Conservation (phyloP, 2,329 filamentous ascomycete genomes). For the Hypoxylon sp. region DNA sequence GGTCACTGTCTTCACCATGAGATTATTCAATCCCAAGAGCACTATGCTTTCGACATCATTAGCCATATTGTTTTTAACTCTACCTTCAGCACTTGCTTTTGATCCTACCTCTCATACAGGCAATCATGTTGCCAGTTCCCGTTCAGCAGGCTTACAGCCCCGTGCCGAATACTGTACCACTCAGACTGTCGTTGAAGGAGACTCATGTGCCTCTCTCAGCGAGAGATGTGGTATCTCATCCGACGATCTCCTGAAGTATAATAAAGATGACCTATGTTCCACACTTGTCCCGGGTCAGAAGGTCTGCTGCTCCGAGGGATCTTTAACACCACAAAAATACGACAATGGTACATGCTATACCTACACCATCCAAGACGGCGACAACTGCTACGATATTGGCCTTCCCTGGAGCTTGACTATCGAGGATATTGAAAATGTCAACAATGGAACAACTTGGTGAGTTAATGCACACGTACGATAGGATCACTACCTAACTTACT, state of each 20-base stretch:
- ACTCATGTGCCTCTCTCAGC: slow-evolving; percentile 51
- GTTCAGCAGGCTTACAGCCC: no score
- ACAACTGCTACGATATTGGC: slow-evolving; percentile 50
- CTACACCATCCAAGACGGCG: slow-evolving; percentile 46
- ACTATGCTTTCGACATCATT: no score
- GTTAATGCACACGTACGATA: no score
- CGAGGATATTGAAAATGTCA: slow-evolving; percentile 48
- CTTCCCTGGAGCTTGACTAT: slow-evolving; percentile 43
- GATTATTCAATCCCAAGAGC: no score
- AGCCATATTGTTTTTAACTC: no score
- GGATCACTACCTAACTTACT: no score
- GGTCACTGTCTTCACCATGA: no score
- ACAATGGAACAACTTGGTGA: slow-evolving; percentile 52
- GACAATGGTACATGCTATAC: slow-evolving; percentile 50
- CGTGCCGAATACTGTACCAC: slow-evolving; percentile 6
- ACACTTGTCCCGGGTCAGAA: slow-evolving; percentile 43
- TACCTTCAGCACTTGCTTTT: no score
- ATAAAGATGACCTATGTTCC: slow-evolving; percentile 44
- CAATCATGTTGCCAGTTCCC: no score
- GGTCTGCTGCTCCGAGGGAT: slow-evolving; percentile 54
- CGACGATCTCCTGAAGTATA: slow-evolving; percentile 51
- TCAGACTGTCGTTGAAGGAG: slow-evolving; percentile 44
- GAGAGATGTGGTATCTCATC: slow-evolving; percentile 50
- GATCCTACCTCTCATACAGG: no score
- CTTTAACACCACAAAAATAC: slow-evolving; percentile 40